These are phyloP conservation scores for Colletotrichum orchidophilum DNA, from an alignment of 2,329 filamentous ascomycete genomes.

Conservation along the genomic window DNA sequence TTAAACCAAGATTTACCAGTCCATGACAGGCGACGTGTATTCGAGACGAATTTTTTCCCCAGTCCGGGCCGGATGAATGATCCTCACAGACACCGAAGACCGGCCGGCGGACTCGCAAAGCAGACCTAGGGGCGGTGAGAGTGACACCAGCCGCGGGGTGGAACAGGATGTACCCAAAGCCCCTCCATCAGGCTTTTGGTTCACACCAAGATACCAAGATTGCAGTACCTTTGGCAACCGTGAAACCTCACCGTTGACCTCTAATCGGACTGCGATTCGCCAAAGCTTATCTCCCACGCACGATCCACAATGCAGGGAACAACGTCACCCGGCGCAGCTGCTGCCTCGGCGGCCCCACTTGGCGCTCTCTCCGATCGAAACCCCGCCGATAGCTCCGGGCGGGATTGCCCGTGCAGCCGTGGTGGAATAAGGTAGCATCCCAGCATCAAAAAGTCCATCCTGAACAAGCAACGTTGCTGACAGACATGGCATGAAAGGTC, in stretches of 20 bases:
- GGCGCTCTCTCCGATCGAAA: not conserved
- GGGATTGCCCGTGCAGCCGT: not conserved
- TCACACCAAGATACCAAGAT: not conserved
- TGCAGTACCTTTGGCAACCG: not conserved
- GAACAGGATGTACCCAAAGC: too few species aligned
- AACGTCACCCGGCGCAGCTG: not conserved
- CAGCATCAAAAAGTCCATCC: not conserved
- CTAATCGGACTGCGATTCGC: not conserved
- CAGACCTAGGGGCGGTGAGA: not conserved
- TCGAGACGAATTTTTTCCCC: not conserved
- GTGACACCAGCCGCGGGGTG: not conserved
- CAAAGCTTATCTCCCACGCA: not conserved
- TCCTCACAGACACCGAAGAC: not conserved
- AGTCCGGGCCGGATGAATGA: not conserved
- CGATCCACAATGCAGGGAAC: not conserved
- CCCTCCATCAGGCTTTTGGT: not conserved
- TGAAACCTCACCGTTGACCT: not conserved
- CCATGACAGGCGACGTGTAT: not conserved
- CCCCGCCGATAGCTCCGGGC: not conserved
- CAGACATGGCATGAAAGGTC: not conserved
- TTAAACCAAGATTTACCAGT: not conserved
- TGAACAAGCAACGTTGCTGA: not conserved
- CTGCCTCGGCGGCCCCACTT: slow-evolving; percentile 21
- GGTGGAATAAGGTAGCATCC: too few species aligned
- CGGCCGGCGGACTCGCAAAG: not conserved